Base-by-base conservation (phyloP, 306 rosid genomes). In the Corylus avellana region DNA sequence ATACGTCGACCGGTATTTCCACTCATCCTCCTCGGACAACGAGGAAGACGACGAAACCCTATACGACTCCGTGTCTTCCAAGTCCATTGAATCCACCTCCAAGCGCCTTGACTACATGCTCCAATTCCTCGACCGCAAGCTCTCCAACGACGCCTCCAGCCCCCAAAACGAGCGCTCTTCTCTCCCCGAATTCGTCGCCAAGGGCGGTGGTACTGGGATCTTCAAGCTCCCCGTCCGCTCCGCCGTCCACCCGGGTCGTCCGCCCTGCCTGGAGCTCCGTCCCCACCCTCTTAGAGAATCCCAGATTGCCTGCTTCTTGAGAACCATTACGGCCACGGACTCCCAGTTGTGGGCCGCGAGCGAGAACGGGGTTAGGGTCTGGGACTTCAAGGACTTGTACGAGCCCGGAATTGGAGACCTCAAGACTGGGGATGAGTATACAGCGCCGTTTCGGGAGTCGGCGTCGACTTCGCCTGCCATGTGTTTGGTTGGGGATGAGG, bases 281-380 rank as follows among this genome's bases (percentile, higher is more conserved):
- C 96, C 98, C 27, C 97, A 91, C 44, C 97, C 97, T 10, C 85
- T 94, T 67, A 83, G 97, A 68, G 98, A 94, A 88, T 89, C 93
- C 73, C 98, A 92, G 85, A 80, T 87, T 81, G 98, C 92, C 63
- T 77, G 93, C 27, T 92, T 91, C 78, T 84, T 95, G 76, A 81
- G 98, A 81, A 81, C 82, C 51, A 78, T 92, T 83, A 87, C 64
- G 1, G 80, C 89, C n/a, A 80, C 89, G 29, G 87, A 81, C 56
- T 87, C 93, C 39, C 97, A 89, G 64, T 63, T 95, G 50, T 95
- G 98, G 98, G 97, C 91, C 14, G 92, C 93, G 2, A 54, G 88
- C 20, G 95, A 95, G 88, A 85, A 85, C 67, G 93, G 95, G 32
- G 79, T 92, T 0, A 85, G 97, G 44, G 85, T 79, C 67, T 95